Evolutionary conservation across 768 basidiomycete genomes (phyloP).

Genomic region (Serendipita indica): DNA sequence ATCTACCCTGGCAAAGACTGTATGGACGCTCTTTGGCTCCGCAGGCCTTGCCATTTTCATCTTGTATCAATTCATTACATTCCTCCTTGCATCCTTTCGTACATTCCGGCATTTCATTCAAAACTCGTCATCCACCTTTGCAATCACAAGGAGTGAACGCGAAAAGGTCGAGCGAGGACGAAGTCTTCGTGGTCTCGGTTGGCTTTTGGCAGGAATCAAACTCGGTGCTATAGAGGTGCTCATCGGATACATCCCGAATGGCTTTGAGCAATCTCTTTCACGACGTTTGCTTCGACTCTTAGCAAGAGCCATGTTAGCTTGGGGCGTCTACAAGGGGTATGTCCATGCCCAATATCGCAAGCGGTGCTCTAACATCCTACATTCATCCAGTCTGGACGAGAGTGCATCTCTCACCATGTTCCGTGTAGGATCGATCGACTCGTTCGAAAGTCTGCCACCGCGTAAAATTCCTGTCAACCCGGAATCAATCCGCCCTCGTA

Average conservation of each 20-base stretch:
- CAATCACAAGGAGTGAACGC: conserved; percentile 20
- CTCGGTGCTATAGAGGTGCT: conserved; percentile 51
- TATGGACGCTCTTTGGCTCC: conserved; percentile 45
- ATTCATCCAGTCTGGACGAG: background rate
- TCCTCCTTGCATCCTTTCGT: conserved; percentile 44
- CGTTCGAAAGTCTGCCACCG: background rate
- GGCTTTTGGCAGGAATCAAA: conserved; percentile 47
- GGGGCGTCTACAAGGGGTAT: conserved; percentile 57
- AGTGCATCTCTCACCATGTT: background rate
- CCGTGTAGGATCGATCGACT: background rate
- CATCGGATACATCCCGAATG: conserved; percentile 42
- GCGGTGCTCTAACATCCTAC: background rate
- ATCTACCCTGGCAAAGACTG: conserved; percentile 22
- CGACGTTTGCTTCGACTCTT: conserved; percentile 45
- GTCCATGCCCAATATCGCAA: conserved; percentile 15
- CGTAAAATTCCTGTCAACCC: background rate
- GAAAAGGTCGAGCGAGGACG: conserved; percentile 25
- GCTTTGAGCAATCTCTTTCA: conserved; percentile 38
- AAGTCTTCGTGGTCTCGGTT: conserved; percentile 44
- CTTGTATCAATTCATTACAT: conserved; percentile 42
- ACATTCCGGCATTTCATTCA: conserved; percentile 26
- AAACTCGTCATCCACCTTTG: background rate
- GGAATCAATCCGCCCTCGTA: conserved; percentile 23
- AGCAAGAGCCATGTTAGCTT: conserved; percentile 38
- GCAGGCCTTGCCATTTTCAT: conserved; percentile 45